Percentiles rank a stretch among this genome's conserved stretches.
Evolutionary conservation across 2,329 filamentous ascomycete genomes (phyloP).

Genomic region (Beauveria medogensis): DNA sequence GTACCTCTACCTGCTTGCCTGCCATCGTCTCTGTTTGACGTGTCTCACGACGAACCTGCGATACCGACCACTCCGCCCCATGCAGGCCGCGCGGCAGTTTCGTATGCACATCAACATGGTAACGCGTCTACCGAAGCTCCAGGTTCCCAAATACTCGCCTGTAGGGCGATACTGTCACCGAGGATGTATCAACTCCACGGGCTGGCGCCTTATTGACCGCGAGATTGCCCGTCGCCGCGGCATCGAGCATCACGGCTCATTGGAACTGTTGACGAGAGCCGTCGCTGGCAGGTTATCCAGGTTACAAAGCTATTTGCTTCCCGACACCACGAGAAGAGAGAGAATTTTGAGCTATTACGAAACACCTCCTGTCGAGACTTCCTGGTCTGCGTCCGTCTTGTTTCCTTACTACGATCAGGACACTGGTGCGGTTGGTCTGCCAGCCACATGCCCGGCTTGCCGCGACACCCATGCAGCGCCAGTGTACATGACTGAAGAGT

Average conservation of each 20-base stretch:
- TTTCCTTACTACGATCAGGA: background rate
- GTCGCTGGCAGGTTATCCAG: no score
- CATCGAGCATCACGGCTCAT: background rate
- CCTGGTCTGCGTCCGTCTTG: background rate
- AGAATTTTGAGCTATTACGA: background rate
- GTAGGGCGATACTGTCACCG: rapidly evolving
- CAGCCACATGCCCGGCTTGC: background rate
- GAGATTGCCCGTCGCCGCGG: background rate
- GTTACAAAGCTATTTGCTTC: no score
- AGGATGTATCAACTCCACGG: background rate
- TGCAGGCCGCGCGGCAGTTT: background rate
- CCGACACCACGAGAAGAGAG: background rate
- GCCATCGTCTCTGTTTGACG: background rate
- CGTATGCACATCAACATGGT: background rate
- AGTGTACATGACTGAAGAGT: background rate
- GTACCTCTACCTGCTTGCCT: slow-evolving; percentile 1
- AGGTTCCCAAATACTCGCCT: background rate
- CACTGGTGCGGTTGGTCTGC: background rate
- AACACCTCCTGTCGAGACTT: background rate
- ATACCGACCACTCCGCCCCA: background rate
- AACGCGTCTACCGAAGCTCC: background rate
- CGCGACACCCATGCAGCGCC: background rate
- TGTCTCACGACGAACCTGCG: background rate
- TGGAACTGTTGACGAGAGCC: no score
- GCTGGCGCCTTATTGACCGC: background rate